Evolutionary conservation across 331 rosid genomes (phyloP), one percentile per base, ranked within the genome.

Genomic region (Spiraea crenata): DNA sequence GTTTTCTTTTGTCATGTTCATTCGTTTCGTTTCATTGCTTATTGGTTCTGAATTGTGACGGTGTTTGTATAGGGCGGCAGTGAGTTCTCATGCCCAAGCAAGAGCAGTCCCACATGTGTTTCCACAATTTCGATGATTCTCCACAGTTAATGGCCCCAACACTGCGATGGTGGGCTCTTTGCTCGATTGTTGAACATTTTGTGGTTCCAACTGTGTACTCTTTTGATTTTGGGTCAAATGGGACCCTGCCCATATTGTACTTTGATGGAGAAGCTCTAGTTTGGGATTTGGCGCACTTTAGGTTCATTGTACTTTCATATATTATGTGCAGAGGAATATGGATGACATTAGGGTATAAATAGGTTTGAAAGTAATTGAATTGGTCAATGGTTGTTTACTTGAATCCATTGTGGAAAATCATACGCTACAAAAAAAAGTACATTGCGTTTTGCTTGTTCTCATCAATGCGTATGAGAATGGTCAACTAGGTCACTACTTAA

Each of bases 121-220:
- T 72, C 48, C 5, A 39, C 17, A 7, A 4, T 70, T 45, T 49
- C 65, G 52, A 41, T 37, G 6, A 9, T 42, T 76, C 39, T 76
- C 76, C 75, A 76, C 80, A 15, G 54, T 51, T n/a, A 49, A 65
- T 70, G 76, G 50, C 62, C 70, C 73, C 70, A 51, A 64, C 67
- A 72, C n/a, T 17, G 76, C 31, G 39, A 11, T 37, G 80, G 83
- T 74, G 56, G 76, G 84, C 49, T 69, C 17, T 10, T n/a, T 17
- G 40, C 20, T 10, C 54, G 17, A 7, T 16, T 44, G 15, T 4
- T 3, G 41, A 6, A 20, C 40, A 17, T 15, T 54, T 11, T 73
- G 9, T 41, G 17, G 11, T 51, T 17, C 63, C 25, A 14, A 20
- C 39, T 50, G 35, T 19, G 12, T 31, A 0, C 25, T 17, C 16